phyloP scores from a whole-genome alignment of 495 filamentous ascomycete species.

The Hyaloscypha hepaticicola region DNA sequence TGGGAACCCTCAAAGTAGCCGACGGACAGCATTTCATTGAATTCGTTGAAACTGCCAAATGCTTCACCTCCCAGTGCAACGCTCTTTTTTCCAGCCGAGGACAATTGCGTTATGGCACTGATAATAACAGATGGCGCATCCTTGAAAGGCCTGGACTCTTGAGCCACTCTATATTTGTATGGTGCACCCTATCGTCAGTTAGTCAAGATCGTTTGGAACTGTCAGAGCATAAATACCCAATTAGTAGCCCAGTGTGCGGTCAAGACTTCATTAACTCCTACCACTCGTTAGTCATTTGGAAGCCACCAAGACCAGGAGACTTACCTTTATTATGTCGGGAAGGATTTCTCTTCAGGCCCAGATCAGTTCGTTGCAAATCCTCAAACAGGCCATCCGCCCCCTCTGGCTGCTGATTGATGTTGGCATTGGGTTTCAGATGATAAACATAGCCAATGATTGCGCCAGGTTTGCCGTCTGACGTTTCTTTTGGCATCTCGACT shows the following conservation, averaged over 20 bases:
- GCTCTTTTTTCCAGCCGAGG: slow-evolving; percentile 58
- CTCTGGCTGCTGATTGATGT: slow-evolving; percentile 45
- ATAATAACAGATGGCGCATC: slow-evolving; percentile 59
- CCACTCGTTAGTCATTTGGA: neutral
- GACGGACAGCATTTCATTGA: slow-evolving; percentile 75
- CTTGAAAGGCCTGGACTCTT: slow-evolving; percentile 60
- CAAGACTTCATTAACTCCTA: slow-evolving; percentile 41
- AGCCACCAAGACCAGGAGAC: neutral
- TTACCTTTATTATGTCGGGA: slow-evolving; percentile 35
- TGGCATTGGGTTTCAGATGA: slow-evolving; percentile 56
- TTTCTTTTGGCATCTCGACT: too few species aligned
- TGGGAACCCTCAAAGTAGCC: slow-evolving; percentile 71
- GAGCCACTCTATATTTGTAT: slow-evolving; percentile 76
- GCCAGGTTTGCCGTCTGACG: slow-evolving; percentile 30
- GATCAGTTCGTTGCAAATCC: slow-evolving; percentile 55
- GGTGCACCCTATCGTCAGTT: slow-evolving; percentile 62
- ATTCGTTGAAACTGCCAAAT: slow-evolving; percentile 39
- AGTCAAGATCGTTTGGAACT: neutral
- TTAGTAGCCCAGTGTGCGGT: slow-evolving; percentile 72
- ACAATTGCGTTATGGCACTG: slow-evolving; percentile 57
- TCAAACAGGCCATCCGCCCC: slow-evolving; percentile 67
- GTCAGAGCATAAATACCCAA: slow-evolving; percentile 53
- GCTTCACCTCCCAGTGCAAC: slow-evolving; percentile 30
- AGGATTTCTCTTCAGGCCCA: slow-evolving; percentile 58
- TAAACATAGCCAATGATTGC: slow-evolving; percentile 55